Evolutionary conservation across 1,284 basidiomycete species (phyloP), one percentile per base, ranked within the genome.

Genomic region (Rhodotorula sp.): DNA sequence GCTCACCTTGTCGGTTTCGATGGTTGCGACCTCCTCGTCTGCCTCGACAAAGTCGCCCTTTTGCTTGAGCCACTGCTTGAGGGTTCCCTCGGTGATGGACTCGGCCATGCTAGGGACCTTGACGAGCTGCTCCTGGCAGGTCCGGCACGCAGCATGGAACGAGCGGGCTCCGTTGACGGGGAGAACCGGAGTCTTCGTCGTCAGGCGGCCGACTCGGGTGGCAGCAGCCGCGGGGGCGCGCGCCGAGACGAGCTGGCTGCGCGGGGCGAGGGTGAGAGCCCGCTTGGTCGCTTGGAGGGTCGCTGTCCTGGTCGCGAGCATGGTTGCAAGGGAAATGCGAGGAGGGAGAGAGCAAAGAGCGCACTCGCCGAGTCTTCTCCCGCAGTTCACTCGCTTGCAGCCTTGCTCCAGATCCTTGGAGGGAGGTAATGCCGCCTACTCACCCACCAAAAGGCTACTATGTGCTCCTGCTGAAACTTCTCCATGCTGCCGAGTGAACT

Each of bases 81-180:
- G 85, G 8, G 95, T 99, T 66, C 95, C 95, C 83, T 99, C 95
- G 23, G 93, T 93, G 83, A 99, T 97, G 77, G 94, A 97, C 83
- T 99, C 95, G 66, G 95, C 95, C 95, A 99, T 97, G 83, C 94
- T 91, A 38, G 95, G 95, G 61, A 99, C 95, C 85, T 98, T 95
- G 79, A 99, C 87, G 69, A 90, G 61, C 62, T 76, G 72, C 59
- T 64, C 72, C 16, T 55, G 26, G 23, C 16, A 16, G 16, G 26
- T 72, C 60, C 43, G 43, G 54, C 48, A 21, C 8, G 28, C n/a
- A 23, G 38, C 43, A n/a, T 23, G n/a, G 28, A 55, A 55, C 54
- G 16, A 26, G 18, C 54, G 49, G 49, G 49, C 49, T 21, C 19
- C 49, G 49, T 23, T 15, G 18, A 14, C 49, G 31, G 28, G 34